These are phyloP conservation scores for Cystobasidiopsis lactophilus DNA, from an alignment of 768 basidiomycete species.

Conservation along the genomic window DNA sequence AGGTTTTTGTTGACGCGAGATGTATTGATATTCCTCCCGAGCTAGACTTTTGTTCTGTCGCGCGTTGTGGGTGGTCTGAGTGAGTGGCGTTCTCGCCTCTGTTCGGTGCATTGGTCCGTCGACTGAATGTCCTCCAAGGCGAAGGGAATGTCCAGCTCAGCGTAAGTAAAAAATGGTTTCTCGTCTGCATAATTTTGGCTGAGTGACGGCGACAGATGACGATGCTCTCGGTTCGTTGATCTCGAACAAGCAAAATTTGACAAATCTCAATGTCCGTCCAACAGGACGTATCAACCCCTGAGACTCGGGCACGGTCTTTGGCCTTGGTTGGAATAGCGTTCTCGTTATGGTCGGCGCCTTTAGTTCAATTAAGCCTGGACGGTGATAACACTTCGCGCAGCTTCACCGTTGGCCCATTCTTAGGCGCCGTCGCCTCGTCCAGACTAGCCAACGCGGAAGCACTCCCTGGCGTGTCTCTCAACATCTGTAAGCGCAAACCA, in stretches of 20 bases:
- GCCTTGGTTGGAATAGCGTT: constrained; percentile 92
- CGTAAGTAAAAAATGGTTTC: no score
- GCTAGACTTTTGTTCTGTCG: constrained; percentile 10
- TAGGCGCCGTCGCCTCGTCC: constrained; percentile 92
- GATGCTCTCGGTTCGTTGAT: constrained; percentile 75
- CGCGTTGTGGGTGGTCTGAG: constrained; percentile 78
- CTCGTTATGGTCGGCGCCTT: constrained; percentile 68
- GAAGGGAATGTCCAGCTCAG: constrained; percentile 98
- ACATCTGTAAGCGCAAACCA: constrained; percentile 61
- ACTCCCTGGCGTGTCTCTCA: constrained; percentile 28
- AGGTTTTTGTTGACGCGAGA: neutral
- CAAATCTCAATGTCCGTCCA: neutral
- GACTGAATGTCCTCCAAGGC: no score
- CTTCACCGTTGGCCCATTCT: constrained; percentile 52
- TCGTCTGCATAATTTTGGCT: no score
- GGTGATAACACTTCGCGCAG: neutral
- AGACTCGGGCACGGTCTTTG: constrained; percentile 57
- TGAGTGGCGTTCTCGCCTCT: no score
- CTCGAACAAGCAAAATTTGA: constrained; percentile 29
- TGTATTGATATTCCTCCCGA: constrained; percentile 3
- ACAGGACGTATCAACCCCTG: neutral
- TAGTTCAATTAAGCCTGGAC: neutral
- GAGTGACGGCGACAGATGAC: no score
- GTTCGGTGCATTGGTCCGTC: no score
- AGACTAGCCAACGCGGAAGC: constrained; percentile 36